Conservation (phyloP, 2,329 filamentous ascomycete genomes). For the Verticillium nubilum region DNA sequence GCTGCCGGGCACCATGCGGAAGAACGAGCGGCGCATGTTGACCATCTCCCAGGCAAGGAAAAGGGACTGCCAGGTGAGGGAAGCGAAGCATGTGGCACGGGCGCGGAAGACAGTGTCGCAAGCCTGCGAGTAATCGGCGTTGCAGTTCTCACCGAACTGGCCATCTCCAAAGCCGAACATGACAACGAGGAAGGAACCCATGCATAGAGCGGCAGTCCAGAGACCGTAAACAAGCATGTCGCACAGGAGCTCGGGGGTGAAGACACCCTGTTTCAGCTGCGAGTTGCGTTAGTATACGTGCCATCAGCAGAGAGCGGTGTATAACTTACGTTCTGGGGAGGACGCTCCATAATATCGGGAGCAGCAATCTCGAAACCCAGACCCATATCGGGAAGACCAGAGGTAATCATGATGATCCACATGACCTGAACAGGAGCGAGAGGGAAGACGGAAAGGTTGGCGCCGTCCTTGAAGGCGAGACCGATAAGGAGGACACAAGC, state of each 20-base stretch:
- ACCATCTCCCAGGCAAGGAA: conserved; percentile 75
- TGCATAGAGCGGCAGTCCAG: conserved; percentile 59
- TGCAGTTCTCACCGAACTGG: conserved; percentile 54
- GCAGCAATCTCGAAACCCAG: conserved; percentile 66
- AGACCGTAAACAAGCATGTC: conserved; percentile 64
- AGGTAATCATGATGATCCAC: conserved; percentile 77
- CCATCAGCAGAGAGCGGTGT: too few relatives aligned
- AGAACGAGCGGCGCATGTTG: conserved; percentile 64
- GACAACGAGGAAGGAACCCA: conserved; percentile 46
- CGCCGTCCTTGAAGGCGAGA: conserved; percentile 62
- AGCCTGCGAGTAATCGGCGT: conserved; percentile 42
- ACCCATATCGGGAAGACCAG: conserved; percentile 69
- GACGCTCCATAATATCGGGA: conserved; percentile 62
- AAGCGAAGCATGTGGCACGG: conserved; percentile 66
- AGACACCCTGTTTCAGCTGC: conserved; percentile 46
- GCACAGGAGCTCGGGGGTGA: conserved; percentile 57
- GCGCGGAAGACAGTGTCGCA: conserved; percentile 63
- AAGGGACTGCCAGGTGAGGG: conserved; percentile 67
- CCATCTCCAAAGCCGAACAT: conserved; percentile 44
- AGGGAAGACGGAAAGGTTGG: conserved; percentile 62
- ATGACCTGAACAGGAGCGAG: conserved; percentile 69
- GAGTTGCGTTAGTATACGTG: background rate
- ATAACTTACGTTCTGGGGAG: conserved; percentile 56
- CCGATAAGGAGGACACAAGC: conserved; percentile 64
- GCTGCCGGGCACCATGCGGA: conserved; percentile 62